Base-by-base conservation (phyloP, 352 stramenopile genomes). In the Globisporangium solare region DNA sequence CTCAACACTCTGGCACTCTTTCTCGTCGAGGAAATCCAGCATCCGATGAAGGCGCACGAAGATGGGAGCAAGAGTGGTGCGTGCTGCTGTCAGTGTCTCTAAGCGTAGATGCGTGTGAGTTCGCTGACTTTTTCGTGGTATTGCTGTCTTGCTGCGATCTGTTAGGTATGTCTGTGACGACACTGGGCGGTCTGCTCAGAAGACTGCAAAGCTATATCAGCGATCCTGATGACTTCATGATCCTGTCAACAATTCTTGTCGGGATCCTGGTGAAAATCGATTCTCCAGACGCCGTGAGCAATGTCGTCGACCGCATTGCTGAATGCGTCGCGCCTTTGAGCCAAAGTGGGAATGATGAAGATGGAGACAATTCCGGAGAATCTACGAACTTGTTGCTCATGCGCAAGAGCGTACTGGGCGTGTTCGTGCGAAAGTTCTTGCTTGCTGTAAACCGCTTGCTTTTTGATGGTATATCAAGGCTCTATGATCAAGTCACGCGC, bases 401-500 rank as follows among this genome's bases (percentile, higher is more conserved):
- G 32, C 70, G 80, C 22, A 68, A 60, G 22, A 91, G 80, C 55
- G 52, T 86, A 46, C 62, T 92, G 18, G 82, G 82, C 1, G 58
- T 89, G 15, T 92, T 89, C 51, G 76, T 92, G 47, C 79, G 82
- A 21, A 74, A 68, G 43, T 86, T 92, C 51, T 64, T 88, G n/a
- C 47, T 92, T 31, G 64, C 67, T 1, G 61, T 84, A 15, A 80
- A 86, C 47, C 65, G 77, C 0, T 41, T 84, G 39, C 50, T 92
- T 40, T 92, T 92, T 22, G 82, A 92, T 22, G 79, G 82, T 4
- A 59, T 92, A n/a, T 85, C 77, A 27, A 63, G 70, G 22, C 65
- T 89, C 31, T 89, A 75, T 43, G 82, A 92, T 15, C 72, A 88
- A 39, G 70, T 90, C 21, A 52, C 64, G 52, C 61, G 66, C 27